Evolutionary conservation across 1,284 basidiomycete species (phyloP), one percentile per base, ranked within the genome.

Genomic region (Ustilago lituana): DNA sequence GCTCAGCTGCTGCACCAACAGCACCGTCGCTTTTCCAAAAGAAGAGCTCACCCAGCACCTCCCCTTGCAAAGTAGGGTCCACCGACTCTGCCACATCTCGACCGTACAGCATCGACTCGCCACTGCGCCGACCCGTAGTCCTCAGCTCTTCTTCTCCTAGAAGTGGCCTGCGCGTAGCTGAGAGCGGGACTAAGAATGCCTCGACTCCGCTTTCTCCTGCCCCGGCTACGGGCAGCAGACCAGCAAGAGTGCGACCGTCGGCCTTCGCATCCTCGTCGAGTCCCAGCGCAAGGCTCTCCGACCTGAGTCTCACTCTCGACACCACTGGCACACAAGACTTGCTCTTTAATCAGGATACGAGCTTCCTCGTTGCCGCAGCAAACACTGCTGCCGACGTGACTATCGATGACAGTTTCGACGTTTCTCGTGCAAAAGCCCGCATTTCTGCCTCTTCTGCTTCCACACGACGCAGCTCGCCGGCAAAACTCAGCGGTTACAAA

Each of bases 381-480:
- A 65, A 51, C 39, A 54, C 61, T 1, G 64, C 54, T 24, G 66
- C 66, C 3, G 66, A 69, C 36, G 57, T 70, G 8, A 70, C 67
- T 1, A 60, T 70, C 27, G 57, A 64, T 22, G 67, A 70, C 46
- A 64, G 61, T 37, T 70, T 70, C 33, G 67, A 70, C 27, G 45
- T 70, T 1, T 57, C 67, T 3, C 56, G 50, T n/a, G 67, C 61
- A 15, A 54, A 47, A 32, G 57, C 60, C 4, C 50, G 48, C 3
- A 51, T 59, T 5, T 38, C 55, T 4, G 23, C 10, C 5, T 14
- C 60, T 1, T 23, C 44, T 10, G 32, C 37, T 40, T 19, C 36
- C n/a, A 49, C 44, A 3, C 44, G 15, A 11, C 36, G 46, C 10
- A 54, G 55, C 51, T 65, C 62, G 15, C 62, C 62, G 4, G 51